phyloP scores from a whole-genome alignment of 129 eudicot genomes.

The Pittosporum tobira region DNA sequence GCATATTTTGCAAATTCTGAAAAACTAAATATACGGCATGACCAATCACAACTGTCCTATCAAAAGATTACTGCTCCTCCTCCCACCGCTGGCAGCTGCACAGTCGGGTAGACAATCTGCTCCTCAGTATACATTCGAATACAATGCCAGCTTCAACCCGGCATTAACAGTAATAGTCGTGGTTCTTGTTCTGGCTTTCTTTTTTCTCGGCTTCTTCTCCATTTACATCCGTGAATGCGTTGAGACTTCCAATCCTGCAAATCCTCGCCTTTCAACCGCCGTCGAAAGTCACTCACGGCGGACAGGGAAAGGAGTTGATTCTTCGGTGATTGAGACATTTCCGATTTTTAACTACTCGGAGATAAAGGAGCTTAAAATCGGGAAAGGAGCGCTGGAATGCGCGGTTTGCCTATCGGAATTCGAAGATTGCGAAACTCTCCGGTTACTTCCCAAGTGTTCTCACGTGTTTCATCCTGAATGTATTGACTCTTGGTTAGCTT shows the following conservation, averaged over 20 bases:
- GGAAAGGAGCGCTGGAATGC: conserved; percentile 38
- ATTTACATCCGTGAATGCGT: conserved; percentile 27
- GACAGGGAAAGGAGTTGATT: conserved; percentile 28
- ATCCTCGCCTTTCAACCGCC: neutral
- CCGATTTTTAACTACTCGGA: conserved; percentile 41
- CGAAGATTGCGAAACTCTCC: conserved; percentile 23
- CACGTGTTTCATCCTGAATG: conserved; percentile 55
- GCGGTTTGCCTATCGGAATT: conserved; percentile 47
- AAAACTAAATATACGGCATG: too few species aligned
- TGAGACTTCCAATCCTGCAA: neutral
- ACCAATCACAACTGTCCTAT: too few species aligned
- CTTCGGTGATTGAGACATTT: conserved; percentile 18
- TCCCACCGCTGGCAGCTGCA: conserved; percentile 11
- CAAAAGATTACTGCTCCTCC: neutral
- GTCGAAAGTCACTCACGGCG: neutral
- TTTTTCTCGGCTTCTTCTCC: conserved; percentile 25
- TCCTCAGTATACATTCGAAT: conserved; percentile 15
- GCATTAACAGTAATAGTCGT: conserved; percentile 19
- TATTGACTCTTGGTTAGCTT: conserved; percentile 49
- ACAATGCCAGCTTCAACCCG: conserved; percentile 14
- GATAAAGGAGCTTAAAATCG: conserved; percentile 28
- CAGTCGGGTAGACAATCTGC: conserved; percentile 3
- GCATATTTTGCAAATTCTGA: too few species aligned
- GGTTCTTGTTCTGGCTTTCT: conserved; percentile 19
- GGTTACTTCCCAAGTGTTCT: conserved; percentile 36